These are phyloP conservation scores for Spinacia oleracea DNA, from an alignment of 179 eudicot species.

Conservation along the genomic window DNA sequence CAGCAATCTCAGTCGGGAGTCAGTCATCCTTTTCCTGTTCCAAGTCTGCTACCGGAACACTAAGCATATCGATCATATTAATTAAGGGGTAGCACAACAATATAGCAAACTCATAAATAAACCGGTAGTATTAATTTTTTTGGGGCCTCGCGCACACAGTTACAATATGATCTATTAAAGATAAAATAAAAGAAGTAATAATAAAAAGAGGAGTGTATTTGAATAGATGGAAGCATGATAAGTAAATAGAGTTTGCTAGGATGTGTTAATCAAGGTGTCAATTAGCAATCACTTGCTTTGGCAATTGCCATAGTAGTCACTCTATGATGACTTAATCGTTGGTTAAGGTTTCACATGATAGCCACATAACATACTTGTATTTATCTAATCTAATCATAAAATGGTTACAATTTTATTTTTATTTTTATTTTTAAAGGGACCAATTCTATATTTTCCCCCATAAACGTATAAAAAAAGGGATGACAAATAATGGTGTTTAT, in stretches of 20 bases:
- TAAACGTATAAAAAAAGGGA: conserved; percentile 23
- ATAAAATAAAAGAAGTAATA: no score
- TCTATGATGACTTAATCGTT: background rate
- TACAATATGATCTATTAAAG: no score
- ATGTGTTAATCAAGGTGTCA: conserved; percentile 1
- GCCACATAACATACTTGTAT: background rate
- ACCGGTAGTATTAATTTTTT: no score
- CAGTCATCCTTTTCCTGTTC: no score
- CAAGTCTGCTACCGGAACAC: no score
- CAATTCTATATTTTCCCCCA: background rate
- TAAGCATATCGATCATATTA: no score
- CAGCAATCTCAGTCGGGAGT: no score
- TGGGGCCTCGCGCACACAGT: no score
- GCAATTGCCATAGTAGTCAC: background rate
- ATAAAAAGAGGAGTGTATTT: background rate
- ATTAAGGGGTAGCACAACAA: no score
- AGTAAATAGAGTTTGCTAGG: background rate
- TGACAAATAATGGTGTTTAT: conserved; percentile 12
- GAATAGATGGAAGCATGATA: background rate
- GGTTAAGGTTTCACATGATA: background rate
- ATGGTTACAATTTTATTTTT: background rate
- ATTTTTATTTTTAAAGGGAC: background rate
- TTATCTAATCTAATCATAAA: conserved; percentile 18
- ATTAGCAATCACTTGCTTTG: background rate
- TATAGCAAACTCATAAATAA: no score